Evolutionary conservation across 2,329 filamentous ascomycete genomes (phyloP).

Genomic region (Aureobasidium sp.): DNA sequence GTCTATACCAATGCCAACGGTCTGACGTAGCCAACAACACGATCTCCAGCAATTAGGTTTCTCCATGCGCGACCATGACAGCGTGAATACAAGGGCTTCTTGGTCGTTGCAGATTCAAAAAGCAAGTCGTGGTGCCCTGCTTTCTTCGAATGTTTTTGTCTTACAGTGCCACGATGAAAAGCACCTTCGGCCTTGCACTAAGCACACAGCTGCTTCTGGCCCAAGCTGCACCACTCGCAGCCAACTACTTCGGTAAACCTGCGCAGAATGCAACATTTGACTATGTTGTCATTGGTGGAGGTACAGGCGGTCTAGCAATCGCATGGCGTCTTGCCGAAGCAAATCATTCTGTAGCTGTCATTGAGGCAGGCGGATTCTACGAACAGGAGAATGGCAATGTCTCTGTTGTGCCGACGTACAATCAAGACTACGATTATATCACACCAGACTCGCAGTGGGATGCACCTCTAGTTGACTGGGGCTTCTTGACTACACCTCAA

Average conservation of each 20-base stretch:
- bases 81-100: background rate
- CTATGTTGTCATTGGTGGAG: constrained; percentile 19
- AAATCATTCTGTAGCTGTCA: constrained; percentile 17
- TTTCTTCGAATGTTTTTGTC: background rate
- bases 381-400: constrained; percentile 18
- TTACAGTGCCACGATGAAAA: background rate
- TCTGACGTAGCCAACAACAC: background rate
- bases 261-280: constrained; percentile 16
- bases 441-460: constrained; percentile 12
- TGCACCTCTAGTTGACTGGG: constrained; percentile 23
- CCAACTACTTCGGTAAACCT: background rate
- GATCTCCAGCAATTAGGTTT: background rate
- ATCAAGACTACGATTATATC: background rate
- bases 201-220: background rate
- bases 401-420: constrained; percentile 3
- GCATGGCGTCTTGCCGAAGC: constrained; percentile 17
- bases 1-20: background rate
- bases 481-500: constrained; percentile 20
- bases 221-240: background rate
- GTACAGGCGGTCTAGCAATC: constrained; percentile 17
- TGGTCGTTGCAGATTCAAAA: background rate
- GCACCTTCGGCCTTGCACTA: background rate
- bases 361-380: constrained; percentile 22
- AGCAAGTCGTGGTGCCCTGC: background rate
- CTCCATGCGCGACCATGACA: background rate